Evolutionary conservation across 2,329 filamentous ascomycete species (phyloP), one percentile per base, ranked within the genome.

Genomic region (Juglanconis sp.): DNA sequence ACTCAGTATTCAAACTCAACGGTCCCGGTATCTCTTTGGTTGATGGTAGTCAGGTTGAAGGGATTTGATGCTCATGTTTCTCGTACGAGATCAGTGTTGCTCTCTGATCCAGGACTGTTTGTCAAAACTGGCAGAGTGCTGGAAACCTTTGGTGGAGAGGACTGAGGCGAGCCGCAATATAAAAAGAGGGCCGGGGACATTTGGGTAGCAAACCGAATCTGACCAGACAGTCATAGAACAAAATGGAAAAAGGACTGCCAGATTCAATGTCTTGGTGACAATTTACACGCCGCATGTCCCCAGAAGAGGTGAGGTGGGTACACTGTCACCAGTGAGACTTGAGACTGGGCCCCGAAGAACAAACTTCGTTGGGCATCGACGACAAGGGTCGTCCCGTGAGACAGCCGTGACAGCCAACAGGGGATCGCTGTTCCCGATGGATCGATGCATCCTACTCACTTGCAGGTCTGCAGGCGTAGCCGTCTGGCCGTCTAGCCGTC

Each of bases 361-460:
- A 50, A 57, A 52, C 50, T 53, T 53, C 54, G 61, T 63, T 63
- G 61, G 61, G 61, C 61, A 63, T 52, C 61, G 59, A 63, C 24
- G 49, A 60, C 61, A 57, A 55, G 47, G 46, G 35, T 35, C 36
- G 31, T 17, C 34, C 32, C 48, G 15, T 44, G 36, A 5, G 31
- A 40, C 50, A 34, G 44, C 47, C 40, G 58, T 48, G 35, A 32
- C 58, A 61, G 47, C 58, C 61, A 61, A 61, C 61, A 61, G 61
- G 61, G 61, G 54, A 63, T 50, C 55, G 51, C 51, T 56, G 61
- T 49, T 57, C 57, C 48, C 44, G 53, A 61, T 50, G 54, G 54
- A 46, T 52, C 15, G 53, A 34, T 60, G 44, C 57, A 54, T 56
- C 42, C 52, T 38, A 15, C 31, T 15, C 38, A 34, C 44, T 46